phyloP scores from a whole-genome alignment of 345 rosid species.

The Bruguiera sexangula region DNA sequence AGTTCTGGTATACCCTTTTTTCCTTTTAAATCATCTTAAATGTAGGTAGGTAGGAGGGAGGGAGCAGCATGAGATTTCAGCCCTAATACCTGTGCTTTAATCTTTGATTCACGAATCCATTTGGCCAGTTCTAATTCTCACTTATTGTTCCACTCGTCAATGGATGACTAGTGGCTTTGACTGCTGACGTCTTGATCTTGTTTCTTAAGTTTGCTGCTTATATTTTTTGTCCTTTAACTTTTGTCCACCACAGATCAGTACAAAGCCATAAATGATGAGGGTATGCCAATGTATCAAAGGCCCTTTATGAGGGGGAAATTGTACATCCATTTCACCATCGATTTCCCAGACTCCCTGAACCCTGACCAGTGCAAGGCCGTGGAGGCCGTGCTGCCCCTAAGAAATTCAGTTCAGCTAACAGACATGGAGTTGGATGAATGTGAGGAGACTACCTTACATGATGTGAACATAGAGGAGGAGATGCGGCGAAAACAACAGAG shows the following conservation, averaged over 20 bases:
- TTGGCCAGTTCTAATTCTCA: too few species aligned
- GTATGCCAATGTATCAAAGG: slow-evolving; percentile 38
- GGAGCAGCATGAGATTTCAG: too few species aligned
- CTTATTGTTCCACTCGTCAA: neutral
- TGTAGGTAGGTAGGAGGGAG: too few species aligned
- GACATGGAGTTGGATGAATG: slow-evolving; percentile 71
- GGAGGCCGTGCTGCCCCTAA: slow-evolving; percentile 49
- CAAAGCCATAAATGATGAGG: slow-evolving; percentile 33
- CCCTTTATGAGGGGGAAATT: slow-evolving; percentile 70
- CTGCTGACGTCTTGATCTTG: neutral
- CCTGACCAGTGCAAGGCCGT: slow-evolving; percentile 51
- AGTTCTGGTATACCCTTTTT: neutral
- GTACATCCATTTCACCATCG: slow-evolving; percentile 55
- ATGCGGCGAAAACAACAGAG: slow-evolving; percentile 50
- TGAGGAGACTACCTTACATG: slow-evolving; percentile 67
- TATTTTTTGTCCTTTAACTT: neutral
- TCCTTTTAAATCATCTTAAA: neutral
- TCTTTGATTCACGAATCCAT: too few species aligned
- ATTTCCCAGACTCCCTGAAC: slow-evolving; percentile 53
- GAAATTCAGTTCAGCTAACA: slow-evolving; percentile 28
- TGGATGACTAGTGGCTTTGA: neutral
- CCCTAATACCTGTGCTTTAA: too few species aligned
- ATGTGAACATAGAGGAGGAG: slow-evolving; percentile 60
- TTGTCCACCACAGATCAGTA: slow-evolving; percentile 20
- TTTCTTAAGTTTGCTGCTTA: neutral